A percentile compares a stretch with the other conserved stretches of the same genome.
Evolutionary conservation across 2,329 filamentous ascomycete genomes (phyloP).

Genomic region (Xylariaceae sp.): DNA sequence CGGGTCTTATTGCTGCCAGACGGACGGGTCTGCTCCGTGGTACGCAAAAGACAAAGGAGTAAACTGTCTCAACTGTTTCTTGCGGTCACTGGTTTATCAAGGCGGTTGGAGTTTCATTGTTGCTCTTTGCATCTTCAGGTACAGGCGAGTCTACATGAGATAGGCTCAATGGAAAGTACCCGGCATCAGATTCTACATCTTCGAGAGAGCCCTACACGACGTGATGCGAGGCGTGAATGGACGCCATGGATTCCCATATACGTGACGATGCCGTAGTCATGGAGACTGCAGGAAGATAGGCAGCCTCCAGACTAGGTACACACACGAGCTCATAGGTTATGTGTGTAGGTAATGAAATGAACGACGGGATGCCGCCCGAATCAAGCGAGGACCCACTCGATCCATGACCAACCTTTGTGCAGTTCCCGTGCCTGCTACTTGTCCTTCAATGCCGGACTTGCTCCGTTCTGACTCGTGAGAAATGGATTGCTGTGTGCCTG

Average conservation of each 20-base stretch:
- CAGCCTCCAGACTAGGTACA: constrained; percentile 12
- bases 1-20: constrained; percentile 99
- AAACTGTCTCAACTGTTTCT: constrained; percentile 55
- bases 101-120: constrained; percentile 61
- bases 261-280: constrained; percentile 17
- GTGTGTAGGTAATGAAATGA: constrained; percentile 17
- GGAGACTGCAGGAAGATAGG: constrained; percentile 17
- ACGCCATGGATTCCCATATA: constrained; percentile 9
- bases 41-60: constrained; percentile 99
- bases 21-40: constrained; percentile 99
- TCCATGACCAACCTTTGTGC: not conserved
- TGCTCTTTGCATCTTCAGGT: constrained; percentile 58
- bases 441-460: not conserved
- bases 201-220: constrained; percentile 13
- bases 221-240: constrained; percentile 23
- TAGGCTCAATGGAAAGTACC: constrained; percentile 39
- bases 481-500: not conserved
- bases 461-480: not conserved
- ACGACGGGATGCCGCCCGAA: constrained; percentile 15
- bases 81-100: constrained; percentile 45
- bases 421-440: not conserved
- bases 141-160: constrained; percentile 37
- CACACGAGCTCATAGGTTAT: constrained; percentile 1
- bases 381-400: not conserved
- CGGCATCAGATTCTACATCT: constrained; percentile 32